Base-by-base conservation (phyloP, 345 rosid genomes). In the Euphorbia pulcherrima region DNA sequence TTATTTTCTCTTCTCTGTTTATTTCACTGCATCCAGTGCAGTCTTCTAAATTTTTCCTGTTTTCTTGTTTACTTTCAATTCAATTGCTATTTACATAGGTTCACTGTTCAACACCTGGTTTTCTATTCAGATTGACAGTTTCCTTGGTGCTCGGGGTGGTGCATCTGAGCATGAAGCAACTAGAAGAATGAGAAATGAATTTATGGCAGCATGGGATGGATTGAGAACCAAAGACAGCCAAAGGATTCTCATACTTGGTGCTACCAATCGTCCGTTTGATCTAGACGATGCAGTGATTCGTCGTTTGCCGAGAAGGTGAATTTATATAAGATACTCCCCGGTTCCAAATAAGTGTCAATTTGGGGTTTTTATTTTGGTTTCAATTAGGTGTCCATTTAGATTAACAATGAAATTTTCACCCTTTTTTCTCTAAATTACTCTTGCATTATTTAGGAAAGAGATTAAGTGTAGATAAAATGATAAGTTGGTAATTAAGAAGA, bases 131-230 rank as follows among this genome's bases (percentile, higher is more conserved):
- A 92, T 94, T 72, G 99, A 94, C 72, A 91, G 99, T 81, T 79
- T 94, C 80, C 87, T 94, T 17, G 99, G 99, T 66, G 97, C 96
- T 77, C 97, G 99, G 62, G 99, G 99, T 30, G 93, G 97, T 76
- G 82, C 96, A 47, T 86, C 71, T 68, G 99, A 94, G 75, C 97
- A 94, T 1, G 99, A 94, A 68, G 99, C 97, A 41, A 94, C 99
- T 41, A 85, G 99, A 78, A 86, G 99, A 81, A 94, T 92, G 99
- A 88, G 96, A 77, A 94, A 94, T 55, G 99, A 94, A 78, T 94
- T 94, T 74, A 94, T 94, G 99, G 92, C 99, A 55, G 97, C 99
- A 46, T 94, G 99, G 99, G 99, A 94, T 82, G 99, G 99, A 62
- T 82, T 94, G 75, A 86, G 97, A 75, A 81, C 97, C 55, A 92